These are phyloP conservation scores for Arthrobotrys megalospora DNA, from an alignment of 2,329 filamentous ascomycete genomes.

Conservation along the genomic window DNA sequence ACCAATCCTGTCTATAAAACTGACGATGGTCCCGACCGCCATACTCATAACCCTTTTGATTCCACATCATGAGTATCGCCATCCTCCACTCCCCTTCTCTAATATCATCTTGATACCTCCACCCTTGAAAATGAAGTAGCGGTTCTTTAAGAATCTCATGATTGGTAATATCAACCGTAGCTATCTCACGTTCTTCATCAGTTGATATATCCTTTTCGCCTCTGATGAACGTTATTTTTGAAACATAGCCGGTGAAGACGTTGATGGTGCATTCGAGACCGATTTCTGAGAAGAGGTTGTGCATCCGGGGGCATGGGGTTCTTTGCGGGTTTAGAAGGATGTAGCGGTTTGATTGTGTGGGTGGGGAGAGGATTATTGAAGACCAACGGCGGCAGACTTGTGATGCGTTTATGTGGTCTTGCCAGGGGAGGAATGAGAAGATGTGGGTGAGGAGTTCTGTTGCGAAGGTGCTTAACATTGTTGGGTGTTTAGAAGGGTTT, in stretches of 20 bases:
- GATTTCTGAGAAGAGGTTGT: conserved; percentile 43
- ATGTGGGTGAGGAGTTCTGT: conserved; percentile 35
- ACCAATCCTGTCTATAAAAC: conserved; percentile 44
- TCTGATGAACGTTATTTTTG: conserved; percentile 29
- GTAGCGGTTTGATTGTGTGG: conserved; percentile 31
- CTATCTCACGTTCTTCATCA: conserved; percentile 29
- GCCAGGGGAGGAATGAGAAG: conserved; percentile 50
- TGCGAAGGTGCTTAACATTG: conserved; percentile 22
- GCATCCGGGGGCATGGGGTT: conserved; percentile 27
- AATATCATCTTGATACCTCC: conserved; percentile 37
- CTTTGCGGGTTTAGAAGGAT: conserved; percentile 3
- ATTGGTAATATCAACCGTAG: conserved; percentile 33
- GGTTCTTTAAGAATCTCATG: conserved; percentile 23
- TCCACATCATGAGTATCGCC: conserved; percentile 37
- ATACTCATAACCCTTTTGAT: conserved; percentile 39
- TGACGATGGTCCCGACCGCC: conserved; percentile 30
- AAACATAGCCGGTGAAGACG: conserved; percentile 2
- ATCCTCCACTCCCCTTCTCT: conserved; percentile 30
- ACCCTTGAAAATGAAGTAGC: conserved; percentile 48
- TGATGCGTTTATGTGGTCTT: conserved; percentile 41
- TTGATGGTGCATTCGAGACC: conserved; percentile 45
- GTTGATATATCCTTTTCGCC: conserved; percentile 15
- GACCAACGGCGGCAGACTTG: conserved; percentile 37
- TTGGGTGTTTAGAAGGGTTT: background rate
- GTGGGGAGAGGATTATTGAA: conserved; percentile 21